Evolutionary conservation across 169 alveolate species (phyloP), one percentile per base, ranked within the genome.

Genomic region (Plasmodium vinckei): DNA sequence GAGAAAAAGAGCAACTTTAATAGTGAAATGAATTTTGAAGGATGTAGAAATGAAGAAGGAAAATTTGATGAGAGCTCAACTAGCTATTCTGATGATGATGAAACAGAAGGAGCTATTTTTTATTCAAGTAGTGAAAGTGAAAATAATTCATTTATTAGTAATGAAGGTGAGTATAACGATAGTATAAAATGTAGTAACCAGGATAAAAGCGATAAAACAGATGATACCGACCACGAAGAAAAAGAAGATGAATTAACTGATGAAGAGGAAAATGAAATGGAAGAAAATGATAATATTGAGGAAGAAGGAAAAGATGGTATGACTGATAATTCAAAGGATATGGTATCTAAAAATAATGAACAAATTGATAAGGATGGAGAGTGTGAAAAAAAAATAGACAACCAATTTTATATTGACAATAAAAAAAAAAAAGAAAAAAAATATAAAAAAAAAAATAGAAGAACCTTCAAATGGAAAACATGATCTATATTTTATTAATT

Each of bases 401-500:
- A 47, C 13, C 25, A 69, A 3, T 21, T 13, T 47, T 23, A 19
- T 13, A 13, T 9, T 5, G 10, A 17, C 0, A 51, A 53, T n/a
- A 56, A 27, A 71, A 71, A 71, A 71, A 53, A 53, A 54, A 51
- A 71, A 49, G n/a, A 71, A 71, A 53, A 71, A 33, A 33, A 51
- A 53, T 53, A 71, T 23, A 19, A 84, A 72, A 57, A 72, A 70
- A 69, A 84, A 68, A 69, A 84, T 27, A 57, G 70, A 69, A 57
- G 60, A 68, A 68, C 47, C 86, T 9, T 9, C 39, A 39, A 84
- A 64, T 51, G 73, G 87, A 39, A 68, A 67, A 69, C 87, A 70
- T 19, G 91, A 84, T 46, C 25, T 84, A 42, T 84, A 84, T 64
- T 84, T 69, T 59, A 84, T 84, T 9, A 67, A 84, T 64, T 84